Conservation (phyloP, 2,329 filamentous ascomycete species). For the Monilinia laxa region DNA sequence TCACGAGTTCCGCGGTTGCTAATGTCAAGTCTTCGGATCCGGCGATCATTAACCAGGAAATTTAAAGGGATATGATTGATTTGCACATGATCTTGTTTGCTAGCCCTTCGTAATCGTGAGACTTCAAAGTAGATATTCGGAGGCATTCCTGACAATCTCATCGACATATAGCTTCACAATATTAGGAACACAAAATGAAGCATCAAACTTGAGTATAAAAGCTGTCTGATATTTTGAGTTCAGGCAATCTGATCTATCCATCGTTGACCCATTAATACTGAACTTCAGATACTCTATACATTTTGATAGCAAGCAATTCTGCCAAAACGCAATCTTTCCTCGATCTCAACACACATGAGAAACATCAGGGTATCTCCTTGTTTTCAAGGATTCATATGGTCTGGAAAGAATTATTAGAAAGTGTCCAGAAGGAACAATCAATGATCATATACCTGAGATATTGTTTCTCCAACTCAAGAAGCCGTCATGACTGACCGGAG, state of each 20-base stretch:
- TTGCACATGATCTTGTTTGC: background rate
- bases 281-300: conserved; percentile 20
- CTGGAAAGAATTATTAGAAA: conserved; percentile 11
- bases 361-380: conserved; percentile 22
- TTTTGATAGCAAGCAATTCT: conserved; percentile 22
- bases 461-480: conserved; percentile 39
- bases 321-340: conserved; percentile 23
- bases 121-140: background rate
- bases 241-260: conserved; percentile 11
- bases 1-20: background rate
- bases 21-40: conserved; percentile 15
- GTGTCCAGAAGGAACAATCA: background rate
- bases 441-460: conserved; percentile 21
- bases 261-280: conserved; percentile 12
- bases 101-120: background rate
- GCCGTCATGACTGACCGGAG: conserved; percentile 66
- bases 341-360: conserved; percentile 23
- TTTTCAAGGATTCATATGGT: conserved; percentile 22
- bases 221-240: conserved; percentile 21
- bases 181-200: conserved; percentile 3
- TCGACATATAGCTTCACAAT: background rate
- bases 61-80: background rate
- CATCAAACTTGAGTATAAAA: conserved; percentile 3
- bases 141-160: background rate
- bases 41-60: background rate